Conservation (phyloP, 805 yeast species). For the Grigorovia humatica region DNA sequence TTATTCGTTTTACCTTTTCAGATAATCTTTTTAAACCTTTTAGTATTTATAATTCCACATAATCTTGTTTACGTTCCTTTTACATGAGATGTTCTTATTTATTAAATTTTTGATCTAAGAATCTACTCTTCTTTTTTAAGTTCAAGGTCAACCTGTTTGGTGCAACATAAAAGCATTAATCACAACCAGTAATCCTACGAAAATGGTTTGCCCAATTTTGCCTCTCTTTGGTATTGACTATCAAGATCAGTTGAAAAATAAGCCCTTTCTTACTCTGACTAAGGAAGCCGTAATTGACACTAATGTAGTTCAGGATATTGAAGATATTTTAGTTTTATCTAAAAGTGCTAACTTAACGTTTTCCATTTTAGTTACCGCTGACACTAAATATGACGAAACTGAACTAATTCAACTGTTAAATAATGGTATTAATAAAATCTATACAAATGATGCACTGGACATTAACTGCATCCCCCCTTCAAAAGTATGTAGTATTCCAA, state of each 20-base stretch:
- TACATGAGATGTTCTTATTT: no score
- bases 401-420: slow-evolving; percentile 49
- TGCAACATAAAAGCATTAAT: no score
- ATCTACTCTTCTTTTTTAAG: no score
- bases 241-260: slow-evolving; percentile 4
- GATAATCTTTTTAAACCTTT: no score
- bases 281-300: slow-evolving; percentile 23
- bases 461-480: slow-evolving; percentile 36
- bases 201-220: slow-evolving; percentile 32
- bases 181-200: not conserved
- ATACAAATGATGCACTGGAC: slow-evolving; percentile 14
- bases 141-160: no score
- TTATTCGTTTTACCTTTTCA: no score
- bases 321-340: slow-evolving; percentile 11
- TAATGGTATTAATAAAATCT: slow-evolving; percentile 44
- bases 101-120: no score
- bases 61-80: no score
- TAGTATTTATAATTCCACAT: no score
- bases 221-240: slow-evolving; percentile 24
- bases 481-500: slow-evolving; percentile 27
- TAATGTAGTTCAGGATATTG: slow-evolving; percentile 11
- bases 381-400: slow-evolving; percentile 23
- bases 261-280: slow-evolving; percentile 18
- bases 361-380: slow-evolving; percentile 19
- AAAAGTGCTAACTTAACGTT: slow-evolving; percentile 8